phyloP scores from a whole-genome alignment of 257 asterid genomes.

The Handroanthus guayacan region DNA sequence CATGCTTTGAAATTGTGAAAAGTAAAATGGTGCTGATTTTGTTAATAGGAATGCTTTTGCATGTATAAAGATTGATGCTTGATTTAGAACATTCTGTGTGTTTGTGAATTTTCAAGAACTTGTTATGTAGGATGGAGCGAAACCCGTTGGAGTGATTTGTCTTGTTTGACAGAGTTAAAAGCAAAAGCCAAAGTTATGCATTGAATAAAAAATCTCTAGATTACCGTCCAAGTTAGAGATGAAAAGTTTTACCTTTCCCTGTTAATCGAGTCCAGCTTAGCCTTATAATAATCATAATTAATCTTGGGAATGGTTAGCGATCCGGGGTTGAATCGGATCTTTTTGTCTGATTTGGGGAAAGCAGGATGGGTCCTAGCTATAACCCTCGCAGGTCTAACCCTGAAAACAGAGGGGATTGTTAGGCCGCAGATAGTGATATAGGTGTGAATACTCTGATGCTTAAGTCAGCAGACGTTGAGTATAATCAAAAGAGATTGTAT shows the following conservation, averaged over 20 bases:
- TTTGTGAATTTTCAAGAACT: background rate
- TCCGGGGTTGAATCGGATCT: too few species aligned
- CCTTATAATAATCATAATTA: background rate
- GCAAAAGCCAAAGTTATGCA: slow-evolving; percentile 7
- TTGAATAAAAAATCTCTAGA: background rate
- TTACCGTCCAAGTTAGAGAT: background rate
- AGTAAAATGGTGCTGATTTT: background rate
- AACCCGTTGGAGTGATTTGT: background rate
- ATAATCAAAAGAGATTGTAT: too few species aligned
- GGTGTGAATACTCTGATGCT: too few species aligned
- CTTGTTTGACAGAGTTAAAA: background rate
- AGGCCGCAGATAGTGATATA: too few species aligned
- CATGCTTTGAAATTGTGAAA: slow-evolving; percentile 3
- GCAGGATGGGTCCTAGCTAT: too few species aligned
- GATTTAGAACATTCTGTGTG: background rate
- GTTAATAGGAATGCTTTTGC: slow-evolving; percentile 11
- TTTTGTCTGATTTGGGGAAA: too few species aligned
- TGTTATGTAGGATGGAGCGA: background rate
- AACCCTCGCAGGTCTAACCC: too few species aligned
- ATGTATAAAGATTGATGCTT: background rate
- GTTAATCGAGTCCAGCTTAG: background rate
- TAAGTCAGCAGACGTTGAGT: too few species aligned
- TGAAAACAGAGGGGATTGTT: too few species aligned
- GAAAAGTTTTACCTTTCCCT: background rate
- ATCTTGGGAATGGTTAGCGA: background rate